These are phyloP conservation scores for Picochlorum sp. DNA, from an alignment of 139 green algal species.

Conservation along the genomic window DNA sequence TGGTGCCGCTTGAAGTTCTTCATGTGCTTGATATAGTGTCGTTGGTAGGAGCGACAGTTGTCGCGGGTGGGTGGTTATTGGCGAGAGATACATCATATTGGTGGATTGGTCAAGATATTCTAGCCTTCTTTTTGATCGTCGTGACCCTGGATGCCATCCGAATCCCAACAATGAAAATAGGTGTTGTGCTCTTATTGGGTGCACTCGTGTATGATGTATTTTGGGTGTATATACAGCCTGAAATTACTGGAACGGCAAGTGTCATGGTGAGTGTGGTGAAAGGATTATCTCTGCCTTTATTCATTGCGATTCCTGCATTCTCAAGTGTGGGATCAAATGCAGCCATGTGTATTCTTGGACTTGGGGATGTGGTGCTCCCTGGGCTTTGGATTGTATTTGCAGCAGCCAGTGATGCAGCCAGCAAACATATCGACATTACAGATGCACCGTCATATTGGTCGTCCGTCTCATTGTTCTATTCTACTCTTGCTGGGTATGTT, in stretches of 20 bases:
- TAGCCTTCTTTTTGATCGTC: conserved; percentile 61
- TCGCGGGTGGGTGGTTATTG: conserved; percentile 18
- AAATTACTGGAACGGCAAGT: conserved; percentile 56
- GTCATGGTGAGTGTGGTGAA: conserved; percentile 81
- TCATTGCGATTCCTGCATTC: conserved; percentile 62
- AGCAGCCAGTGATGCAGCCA: conserved; percentile 16
- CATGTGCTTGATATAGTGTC: neutral
- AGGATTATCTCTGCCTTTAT: conserved; percentile 64
- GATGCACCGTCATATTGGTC: no score
- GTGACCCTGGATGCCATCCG: conserved; percentile 56
- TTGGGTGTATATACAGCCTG: conserved; percentile 90
- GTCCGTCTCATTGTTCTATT: conserved; percentile 40
- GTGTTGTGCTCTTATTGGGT: conserved; percentile 63
- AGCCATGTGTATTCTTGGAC: conserved; percentile 29
- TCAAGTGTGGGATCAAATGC: conserved; percentile 7
- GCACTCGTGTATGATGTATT: conserved; percentile 83
- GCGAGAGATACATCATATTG: conserved; percentile 27
- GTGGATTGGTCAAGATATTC: conserved; percentile 61
- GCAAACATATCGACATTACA: neutral
- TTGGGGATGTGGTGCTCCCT: conserved; percentile 69
- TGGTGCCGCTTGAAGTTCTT: neutral
- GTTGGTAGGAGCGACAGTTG: neutral
- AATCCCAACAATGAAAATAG: conserved; percentile 55
- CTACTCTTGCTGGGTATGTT: conserved; percentile 47
- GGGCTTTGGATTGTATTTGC: conserved; percentile 64